phyloP scores from a whole-genome alignment of 306 rosid species.

The Cucumis cinereus region DNA sequence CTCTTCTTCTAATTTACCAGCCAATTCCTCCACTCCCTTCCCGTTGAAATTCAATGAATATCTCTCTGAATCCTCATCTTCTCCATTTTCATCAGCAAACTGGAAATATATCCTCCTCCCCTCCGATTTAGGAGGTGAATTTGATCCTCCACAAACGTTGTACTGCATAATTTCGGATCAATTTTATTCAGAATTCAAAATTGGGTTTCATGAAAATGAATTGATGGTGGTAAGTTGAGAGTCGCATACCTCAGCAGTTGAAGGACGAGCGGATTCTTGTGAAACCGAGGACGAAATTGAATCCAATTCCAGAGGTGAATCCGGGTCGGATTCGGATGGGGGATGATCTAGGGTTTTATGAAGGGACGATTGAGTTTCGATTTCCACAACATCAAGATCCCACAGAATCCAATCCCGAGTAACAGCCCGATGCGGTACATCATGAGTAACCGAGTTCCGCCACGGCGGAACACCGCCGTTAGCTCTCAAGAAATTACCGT shows the following conservation, averaged over 20 bases:
- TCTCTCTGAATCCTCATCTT: background rate
- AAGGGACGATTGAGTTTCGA: slow-evolving; percentile 15
- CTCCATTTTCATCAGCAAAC: slow-evolving; percentile 39
- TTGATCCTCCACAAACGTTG: slow-evolving; percentile 3
- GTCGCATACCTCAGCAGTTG: background rate
- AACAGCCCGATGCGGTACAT: slow-evolving; percentile 33
- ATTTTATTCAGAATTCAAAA: slow-evolving; percentile 13
- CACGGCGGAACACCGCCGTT: slow-evolving; percentile 63
- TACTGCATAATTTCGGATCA: slow-evolving; percentile 19
- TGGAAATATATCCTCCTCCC: slow-evolving; percentile 42
- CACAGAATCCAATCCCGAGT: slow-evolving; percentile 51
- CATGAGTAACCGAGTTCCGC: slow-evolving; percentile 60
- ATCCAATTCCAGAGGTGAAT: background rate
- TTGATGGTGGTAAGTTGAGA: background rate
- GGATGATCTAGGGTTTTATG: slow-evolving; percentile 11
- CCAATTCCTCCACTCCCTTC: slow-evolving; percentile 7
- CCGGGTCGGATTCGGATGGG: slow-evolving; percentile 1
- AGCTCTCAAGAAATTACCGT: slow-evolving; percentile 46
- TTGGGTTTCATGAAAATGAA: background rate
- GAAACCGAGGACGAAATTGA: background rate
- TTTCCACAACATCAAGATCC: slow-evolving; percentile 50
- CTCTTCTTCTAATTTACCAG: slow-evolving; percentile 2
- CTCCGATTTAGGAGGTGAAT: slow-evolving; percentile 20
- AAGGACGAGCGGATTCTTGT: background rate
- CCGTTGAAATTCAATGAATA: slow-evolving; percentile 2